Base-by-base conservation (phyloP, 2,329 filamentous ascomycete genomes). In the Penicillium brevicompactum region DNA sequence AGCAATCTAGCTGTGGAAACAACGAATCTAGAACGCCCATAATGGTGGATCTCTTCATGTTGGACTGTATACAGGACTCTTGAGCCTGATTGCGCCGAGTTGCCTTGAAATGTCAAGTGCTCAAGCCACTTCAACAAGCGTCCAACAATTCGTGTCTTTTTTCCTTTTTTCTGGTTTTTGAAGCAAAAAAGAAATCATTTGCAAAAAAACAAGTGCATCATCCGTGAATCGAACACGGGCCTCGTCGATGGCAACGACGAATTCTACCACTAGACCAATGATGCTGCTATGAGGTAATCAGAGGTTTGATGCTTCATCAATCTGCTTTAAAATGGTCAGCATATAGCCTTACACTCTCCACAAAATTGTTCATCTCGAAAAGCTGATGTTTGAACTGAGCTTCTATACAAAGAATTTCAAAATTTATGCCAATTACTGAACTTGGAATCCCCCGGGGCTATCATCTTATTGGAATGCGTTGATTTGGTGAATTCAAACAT, bases 171-270 rank as follows among this genome's bases (percentile, higher is more conserved):
- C 18, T 2, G 18, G 18, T 18, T 18, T 18, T 18, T 18, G 18
- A 18, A 18, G 18, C 18, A 18, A 18, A 18, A 18, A 18, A 18
- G 18, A 18, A 18, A 18, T 18, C 18, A 18, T 18, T 18, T 18
- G 8, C 24, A 51, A 49, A 60, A 66, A 65, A 47, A 50, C 16
- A 8, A 41, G n/a, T 75, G 73, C 74, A 75, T 75, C 73, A 73
- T 75, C 74, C 74, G 74, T 73, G 74, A 76, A 76, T 76, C 73
- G 74, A 76, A 76, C 74, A 73, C 73, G 74, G 73, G 73, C 72
- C 74, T 75, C 73, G 67, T 76, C 74, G 74, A 76, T 75, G 72
- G 72, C 72, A 74, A 74, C 72, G 72, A 74, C 66, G 72, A 74
- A 74, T 74, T 74, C 72, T 75, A 75, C 72, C 72, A 75, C 72